A percentile compares a stretch with the other conserved stretches of the same genome.
Evolutionary conservation across 495 filamentous ascomycete genomes (phyloP).

Genomic region (Geopyxis carbonaria): DNA sequence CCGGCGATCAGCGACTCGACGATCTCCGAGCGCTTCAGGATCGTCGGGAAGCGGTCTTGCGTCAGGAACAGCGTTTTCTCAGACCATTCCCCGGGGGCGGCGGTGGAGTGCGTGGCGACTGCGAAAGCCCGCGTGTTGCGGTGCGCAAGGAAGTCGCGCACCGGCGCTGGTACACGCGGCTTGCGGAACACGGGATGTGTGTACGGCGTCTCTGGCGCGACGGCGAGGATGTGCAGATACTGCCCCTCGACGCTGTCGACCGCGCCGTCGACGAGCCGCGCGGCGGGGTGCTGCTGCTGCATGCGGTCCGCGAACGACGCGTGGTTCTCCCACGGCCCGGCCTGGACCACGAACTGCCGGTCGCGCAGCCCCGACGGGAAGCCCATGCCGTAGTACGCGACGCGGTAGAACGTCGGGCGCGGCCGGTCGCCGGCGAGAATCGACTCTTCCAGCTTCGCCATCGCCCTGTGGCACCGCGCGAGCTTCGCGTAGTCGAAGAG

Average conservation of each 20-base stretch:
- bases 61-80: conserved; percentile 80
- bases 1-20: conserved; percentile 45
- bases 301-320: conserved; percentile 78
- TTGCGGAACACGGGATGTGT: conserved; percentile 77
- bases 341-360: conserved; percentile 88
- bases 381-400: conserved; percentile 77
- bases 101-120: conserved; percentile 21
- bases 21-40: conserved; percentile 76
- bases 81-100: no score
- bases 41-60: conserved; percentile 76
- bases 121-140: conserved; percentile 16
- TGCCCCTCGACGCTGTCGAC: conserved; percentile 70
- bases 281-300: conserved; percentile 76
- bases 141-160: conserved; percentile 62
- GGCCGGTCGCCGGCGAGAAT: conserved; percentile 53
- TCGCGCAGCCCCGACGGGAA: conserved; percentile 68
- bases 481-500: conserved; percentile 86
- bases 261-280: conserved; percentile 59
- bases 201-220: conserved; percentile 67
- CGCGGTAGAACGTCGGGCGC: conserved; percentile 77
- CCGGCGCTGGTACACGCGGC: conserved; percentile 59
- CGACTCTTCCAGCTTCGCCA: conserved; percentile 82
- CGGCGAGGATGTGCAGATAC: conserved; percentile 66
- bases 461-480: conserved; percentile 70
- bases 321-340: conserved; percentile 54